Percentiles rank a stretch among this genome's conserved stretches.
These are phyloP conservation scores for Coniochaeta sp. DNA, from an alignment of 2,329 filamentous ascomycete species.

Conservation along the genomic window DNA sequence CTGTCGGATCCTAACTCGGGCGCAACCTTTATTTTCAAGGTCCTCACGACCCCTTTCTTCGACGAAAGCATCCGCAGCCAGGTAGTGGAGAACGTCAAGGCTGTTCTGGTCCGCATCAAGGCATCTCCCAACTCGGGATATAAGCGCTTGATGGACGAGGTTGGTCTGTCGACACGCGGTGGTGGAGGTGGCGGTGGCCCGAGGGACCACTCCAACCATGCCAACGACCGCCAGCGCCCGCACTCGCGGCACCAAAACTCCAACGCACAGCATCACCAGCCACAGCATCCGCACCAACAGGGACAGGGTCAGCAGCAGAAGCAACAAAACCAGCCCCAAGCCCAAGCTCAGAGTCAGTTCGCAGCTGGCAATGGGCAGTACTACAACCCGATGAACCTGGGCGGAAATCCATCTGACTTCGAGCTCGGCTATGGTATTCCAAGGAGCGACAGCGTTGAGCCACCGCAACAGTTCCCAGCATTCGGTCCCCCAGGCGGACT, in stretches of 20 bases:
- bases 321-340: constrained; percentile 16
- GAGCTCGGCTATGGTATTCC: constrained; percentile 46
- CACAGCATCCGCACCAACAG: constrained; percentile 22
- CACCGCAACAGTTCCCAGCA: constrained; percentile 37
- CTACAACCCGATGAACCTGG: constrained; percentile 42
- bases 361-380: constrained; percentile 34
- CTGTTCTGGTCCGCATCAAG: constrained; percentile 82
- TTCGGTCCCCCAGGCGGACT: constrained; percentile 45
- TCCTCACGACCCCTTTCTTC: constrained; percentile 93
- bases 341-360: constrained; percentile 13
- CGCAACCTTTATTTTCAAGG: constrained; percentile 96
- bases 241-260: constrained; percentile 45
- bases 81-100: constrained; percentile 87
- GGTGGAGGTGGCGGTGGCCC: constrained; percentile 29
- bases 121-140: constrained; percentile 84
- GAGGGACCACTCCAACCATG: constrained; percentile 35
- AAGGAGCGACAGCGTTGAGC: constrained; percentile 46
- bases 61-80: constrained; percentile 84
- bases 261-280: constrained; percentile 33
- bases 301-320: constrained; percentile 24
- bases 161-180: constrained; percentile 69
- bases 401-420: constrained; percentile 33
- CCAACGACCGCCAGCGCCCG: constrained; percentile 46
- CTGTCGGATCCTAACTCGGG: constrained; percentile 86
- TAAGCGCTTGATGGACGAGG: constrained; percentile 98